Conservation (phyloP, 2,329 filamentous ascomycete species). For the Penicillium sp. region DNA sequence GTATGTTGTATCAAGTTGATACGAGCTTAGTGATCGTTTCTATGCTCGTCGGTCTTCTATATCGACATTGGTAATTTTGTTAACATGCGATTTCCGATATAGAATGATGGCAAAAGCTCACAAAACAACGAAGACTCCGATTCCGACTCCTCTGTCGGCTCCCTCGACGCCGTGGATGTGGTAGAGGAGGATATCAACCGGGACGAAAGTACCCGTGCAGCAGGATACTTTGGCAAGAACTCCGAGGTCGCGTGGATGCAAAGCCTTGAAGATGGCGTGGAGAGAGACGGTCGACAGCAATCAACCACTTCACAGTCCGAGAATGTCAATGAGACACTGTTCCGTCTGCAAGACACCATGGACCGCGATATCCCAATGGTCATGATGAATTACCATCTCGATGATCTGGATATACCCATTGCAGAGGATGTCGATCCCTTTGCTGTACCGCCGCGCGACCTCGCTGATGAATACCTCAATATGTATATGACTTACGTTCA, state of each 20-base stretch:
- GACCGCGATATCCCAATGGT: constrained; percentile 20
- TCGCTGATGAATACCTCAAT: constrained; percentile 38
- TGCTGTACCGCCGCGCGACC: constrained; percentile 33
- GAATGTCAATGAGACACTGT: neutral
- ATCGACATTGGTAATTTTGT: neutral
- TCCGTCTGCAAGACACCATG: neutral
- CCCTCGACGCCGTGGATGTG: constrained; percentile 39
- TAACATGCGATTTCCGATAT: neutral
- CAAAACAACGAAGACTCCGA: constrained; percentile 15
- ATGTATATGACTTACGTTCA: constrained; percentile 41
- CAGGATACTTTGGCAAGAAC: constrained; percentile 43
- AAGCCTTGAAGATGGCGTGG: constrained; percentile 30
- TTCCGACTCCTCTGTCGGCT: constrained; percentile 29
- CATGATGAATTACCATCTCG: constrained; percentile 38
- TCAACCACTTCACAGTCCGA: neutral
- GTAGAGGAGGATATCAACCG: constrained; percentile 42
- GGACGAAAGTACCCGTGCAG: constrained; percentile 32
- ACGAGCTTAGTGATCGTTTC: neutral
- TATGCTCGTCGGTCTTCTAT: neutral
- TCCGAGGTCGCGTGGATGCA: constrained; percentile 45
- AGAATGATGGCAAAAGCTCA: constrained; percentile 8
- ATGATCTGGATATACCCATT: constrained; percentile 36
- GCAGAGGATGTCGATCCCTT: constrained; percentile 35
- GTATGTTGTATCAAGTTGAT: constrained; percentile 13
- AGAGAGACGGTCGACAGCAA: constrained; percentile 16